A percentile compares a stretch with the other conserved stretches of the same genome.
Conservation (phyloP, 495 filamentous ascomycete genomes). For the Podospora pseudocomata region DNA sequence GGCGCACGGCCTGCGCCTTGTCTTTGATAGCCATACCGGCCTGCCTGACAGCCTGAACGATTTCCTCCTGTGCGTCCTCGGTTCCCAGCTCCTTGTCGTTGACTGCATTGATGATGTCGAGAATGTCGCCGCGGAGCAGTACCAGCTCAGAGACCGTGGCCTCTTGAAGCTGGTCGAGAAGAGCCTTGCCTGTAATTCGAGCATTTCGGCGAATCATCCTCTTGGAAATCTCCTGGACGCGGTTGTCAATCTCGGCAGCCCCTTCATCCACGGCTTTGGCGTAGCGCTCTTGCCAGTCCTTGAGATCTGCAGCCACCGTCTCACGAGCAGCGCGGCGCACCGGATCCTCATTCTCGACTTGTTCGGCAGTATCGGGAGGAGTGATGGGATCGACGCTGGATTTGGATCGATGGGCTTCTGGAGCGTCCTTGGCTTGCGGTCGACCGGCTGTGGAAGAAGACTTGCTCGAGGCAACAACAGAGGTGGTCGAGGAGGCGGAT, state of each 20-base stretch:
- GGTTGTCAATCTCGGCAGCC: slow-evolving; percentile 69
- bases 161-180: slow-evolving; percentile 65
- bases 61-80: slow-evolving; percentile 58
- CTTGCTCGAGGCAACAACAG: not conserved
- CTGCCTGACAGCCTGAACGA: slow-evolving; percentile 61
- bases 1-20: slow-evolving; percentile 74
- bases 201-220: slow-evolving; percentile 51
- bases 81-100: slow-evolving; percentile 42
- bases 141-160: slow-evolving; percentile 58
- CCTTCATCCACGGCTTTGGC: slow-evolving; percentile 76
- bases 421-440: slow-evolving; percentile 5
- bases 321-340: slow-evolving; percentile 51
- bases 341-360: slow-evolving; percentile 37
- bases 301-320: slow-evolving; percentile 72
- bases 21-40: slow-evolving; percentile 74
- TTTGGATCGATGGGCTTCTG: slow-evolving; percentile 25
- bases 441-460: slow-evolving; percentile 10
- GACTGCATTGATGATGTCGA: slow-evolving; percentile 54
- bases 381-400: slow-evolving; percentile 21
- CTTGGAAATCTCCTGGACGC: slow-evolving; percentile 61
- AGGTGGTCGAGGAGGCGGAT: slow-evolving; percentile 19
- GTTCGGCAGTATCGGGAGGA: slow-evolving; percentile 28
- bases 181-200: slow-evolving; percentile 56
- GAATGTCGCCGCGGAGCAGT: slow-evolving; percentile 64
- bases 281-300: slow-evolving; percentile 82